Base-by-base conservation (phyloP, 139 green algal genomes). In the Chlorella vulgaris region DNA sequence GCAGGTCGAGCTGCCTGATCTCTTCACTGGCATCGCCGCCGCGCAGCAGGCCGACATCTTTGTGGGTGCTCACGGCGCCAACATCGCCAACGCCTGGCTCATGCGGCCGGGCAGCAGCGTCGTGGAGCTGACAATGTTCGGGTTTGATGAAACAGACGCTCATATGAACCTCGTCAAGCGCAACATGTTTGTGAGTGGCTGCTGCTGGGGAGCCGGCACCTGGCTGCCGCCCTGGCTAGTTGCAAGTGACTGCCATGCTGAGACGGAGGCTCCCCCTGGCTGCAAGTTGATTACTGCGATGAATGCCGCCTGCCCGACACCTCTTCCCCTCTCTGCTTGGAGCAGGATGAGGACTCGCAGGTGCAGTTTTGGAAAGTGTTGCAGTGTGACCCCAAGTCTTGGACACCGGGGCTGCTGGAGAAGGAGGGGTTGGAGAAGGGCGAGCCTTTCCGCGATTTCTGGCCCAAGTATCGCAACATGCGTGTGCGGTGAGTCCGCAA, bases 301-400 rank as follows among this genome's bases (percentile, higher is more conserved):
- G n/a, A n/a, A n/a, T n/a, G n/a, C n/a, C n/a, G n/a, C n/a, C n/a
- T n/a, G n/a, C n/a, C n/a, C n/a, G n/a, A n/a, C n/a, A n/a, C n/a
- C n/a, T n/a, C n/a, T n/a, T n/a, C n/a, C n/a, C n/a, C n/a, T n/a
- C n/a, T 22, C 1, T 43, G 24, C 4, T 22, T 2, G n/a, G n/a
- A 39, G 21, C 71, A 78, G 71, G 71, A 78, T 50, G 35, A 28
- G 3, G 26, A 24, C 18, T 36, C 50, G 2, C 50, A 51, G 33
- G n/a, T 78, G 50, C 51, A 66, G 50, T 78, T 58, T n/a, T 78
- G 50, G 50, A 78, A 78, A 50, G n/a, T 78, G 71, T 33, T 78
- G 33, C 51, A 67, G 51, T 78, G 71, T 38, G 71, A 47, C 33
- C 33, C 50, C 22, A 22, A 33, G 18, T 78, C 33, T 24, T 33